phyloP scores from a whole-genome alignment of 2,329 filamentous ascomycete species.

The Xylaria sp. region DNA sequence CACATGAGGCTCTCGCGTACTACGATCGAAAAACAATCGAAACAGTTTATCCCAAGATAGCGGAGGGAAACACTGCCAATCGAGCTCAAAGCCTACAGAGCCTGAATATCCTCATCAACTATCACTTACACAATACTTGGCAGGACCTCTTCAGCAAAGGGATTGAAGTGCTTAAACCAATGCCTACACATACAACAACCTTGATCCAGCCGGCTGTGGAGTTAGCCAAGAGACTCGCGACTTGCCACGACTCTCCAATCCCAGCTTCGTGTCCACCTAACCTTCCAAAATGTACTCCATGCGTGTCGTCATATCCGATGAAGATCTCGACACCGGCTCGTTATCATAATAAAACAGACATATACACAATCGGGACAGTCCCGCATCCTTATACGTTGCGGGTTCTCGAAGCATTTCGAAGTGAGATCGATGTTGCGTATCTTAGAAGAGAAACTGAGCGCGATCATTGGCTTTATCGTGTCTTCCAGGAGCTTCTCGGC shows the following conservation, averaged over 20 bases:
- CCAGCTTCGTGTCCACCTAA: conserved; percentile 88
- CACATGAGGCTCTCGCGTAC: conserved; percentile 77
- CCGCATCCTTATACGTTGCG: conserved; percentile 91
- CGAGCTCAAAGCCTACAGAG: conserved; percentile 70
- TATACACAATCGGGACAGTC: conserved; percentile 87
- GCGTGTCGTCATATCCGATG: conserved; percentile 72
- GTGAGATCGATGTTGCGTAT: conserved; percentile 70
- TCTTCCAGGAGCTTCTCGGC: conserved; percentile 77
- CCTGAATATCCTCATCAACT: conserved; percentile 81
- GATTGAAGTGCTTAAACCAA: conserved; percentile 83
- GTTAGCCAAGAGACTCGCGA: conserved; percentile 78
- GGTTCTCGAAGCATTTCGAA: conserved; percentile 71
- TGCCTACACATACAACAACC: conserved; percentile 77
- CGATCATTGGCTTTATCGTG: conserved; percentile 79
- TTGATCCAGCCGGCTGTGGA: conserved; percentile 76
- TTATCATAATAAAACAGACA: conserved; percentile 76
- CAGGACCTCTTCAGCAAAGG: conserved; percentile 81
- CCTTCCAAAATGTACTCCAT: conserved; percentile 76
- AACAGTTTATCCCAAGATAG: conserved; percentile 74
- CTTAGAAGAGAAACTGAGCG: conserved; percentile 76
- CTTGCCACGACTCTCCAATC: conserved; percentile 79
- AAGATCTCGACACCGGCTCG: conserved; percentile 72
- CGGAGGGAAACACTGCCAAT: conserved; percentile 67
- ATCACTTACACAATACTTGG: conserved; percentile 87
- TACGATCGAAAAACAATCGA: conserved; percentile 75